phyloP scores from a whole-genome alignment of 345 rosid species.

The Nasturtium officinale region DNA sequence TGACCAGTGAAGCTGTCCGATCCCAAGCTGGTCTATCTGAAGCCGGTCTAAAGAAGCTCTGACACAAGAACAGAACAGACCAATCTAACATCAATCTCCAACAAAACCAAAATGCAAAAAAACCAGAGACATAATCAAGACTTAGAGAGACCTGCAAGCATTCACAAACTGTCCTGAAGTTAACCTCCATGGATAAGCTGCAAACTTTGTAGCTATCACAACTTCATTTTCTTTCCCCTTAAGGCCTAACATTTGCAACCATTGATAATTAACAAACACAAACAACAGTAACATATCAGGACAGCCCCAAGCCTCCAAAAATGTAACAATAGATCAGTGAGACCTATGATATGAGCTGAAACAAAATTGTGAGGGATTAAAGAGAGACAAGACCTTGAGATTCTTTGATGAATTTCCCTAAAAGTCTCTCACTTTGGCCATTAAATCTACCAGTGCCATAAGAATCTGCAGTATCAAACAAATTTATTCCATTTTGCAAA shows the following conservation, averaged over 20 bases:
- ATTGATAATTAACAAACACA: no score
- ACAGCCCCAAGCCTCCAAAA: not conserved
- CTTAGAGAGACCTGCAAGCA: slow-evolving; percentile 74
- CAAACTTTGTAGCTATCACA: slow-evolving; percentile 91
- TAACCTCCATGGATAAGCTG: slow-evolving; percentile 95
- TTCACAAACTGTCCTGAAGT: slow-evolving; percentile 88
- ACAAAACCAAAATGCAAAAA: not conserved
- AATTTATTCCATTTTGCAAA: slow-evolving; percentile 73
- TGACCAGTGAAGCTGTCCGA: slow-evolving; percentile 93
- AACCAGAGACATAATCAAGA: not conserved
- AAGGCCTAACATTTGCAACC: slow-evolving; percentile 40
- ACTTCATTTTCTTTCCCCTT: slow-evolving; percentile 51
- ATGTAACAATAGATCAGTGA: not conserved
- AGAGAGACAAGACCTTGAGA: slow-evolving; percentile 48
- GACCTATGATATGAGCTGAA: no score
- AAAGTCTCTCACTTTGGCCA: slow-evolving; percentile 90
- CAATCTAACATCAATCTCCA: not conserved
- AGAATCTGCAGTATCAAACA: slow-evolving; percentile 94
- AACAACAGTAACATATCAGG: slow-evolving; percentile 1
- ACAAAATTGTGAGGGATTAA: no score
- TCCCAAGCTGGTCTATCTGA: slow-evolving; percentile 79
- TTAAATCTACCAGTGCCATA: slow-evolving; percentile 84
- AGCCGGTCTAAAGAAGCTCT: slow-evolving; percentile 80
- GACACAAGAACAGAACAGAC: slow-evolving; percentile 7
- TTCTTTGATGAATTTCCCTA: slow-evolving; percentile 76